phyloP scores from a whole-genome alignment of 2,329 filamentous ascomycete genomes.

The Colletotrichum liriopes region DNA sequence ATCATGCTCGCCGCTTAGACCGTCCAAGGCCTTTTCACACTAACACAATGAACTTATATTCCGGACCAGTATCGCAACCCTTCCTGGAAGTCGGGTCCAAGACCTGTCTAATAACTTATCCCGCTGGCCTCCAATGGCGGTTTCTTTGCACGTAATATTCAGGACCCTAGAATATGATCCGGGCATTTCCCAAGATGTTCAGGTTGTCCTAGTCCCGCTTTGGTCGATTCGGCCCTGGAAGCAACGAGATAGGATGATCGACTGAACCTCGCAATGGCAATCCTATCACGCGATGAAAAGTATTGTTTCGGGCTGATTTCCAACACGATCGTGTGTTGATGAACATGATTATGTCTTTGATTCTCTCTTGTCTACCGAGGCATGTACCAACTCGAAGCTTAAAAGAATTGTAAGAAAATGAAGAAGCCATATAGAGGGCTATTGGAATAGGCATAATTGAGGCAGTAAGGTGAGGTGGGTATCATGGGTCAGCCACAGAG shows the following conservation, averaged over 20 bases:
- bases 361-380: too few relatives aligned
- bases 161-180: neutral
- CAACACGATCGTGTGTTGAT: too few relatives aligned
- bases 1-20: neutral
- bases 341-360: too few relatives aligned
- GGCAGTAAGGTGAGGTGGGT: too few relatives aligned
- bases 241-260: neutral
- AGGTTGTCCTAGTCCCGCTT: neutral
- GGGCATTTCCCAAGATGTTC: neutral
- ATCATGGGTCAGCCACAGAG: too few relatives aligned
- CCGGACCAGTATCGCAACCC: neutral
- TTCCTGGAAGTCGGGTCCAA: neutral
- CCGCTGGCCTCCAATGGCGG: neutral
- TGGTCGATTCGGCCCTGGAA: neutral
- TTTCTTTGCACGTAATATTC: neutral
- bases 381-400: too few relatives aligned
- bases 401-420: too few relatives aligned
- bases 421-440: too few relatives aligned
- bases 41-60: neutral
- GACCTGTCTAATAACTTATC: neutral
- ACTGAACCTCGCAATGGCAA: neutral
- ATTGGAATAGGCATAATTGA: too few relatives aligned
- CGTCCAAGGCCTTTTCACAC: neutral
- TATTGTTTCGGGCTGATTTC: too few relatives aligned
- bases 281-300: too few relatives aligned